A percentile compares a stretch with the other conserved stretches of the same genome.
These are phyloP conservation scores for Thuja plicata DNA, from an alignment of 83 land plant genomes.

Conservation along the genomic window DNA sequence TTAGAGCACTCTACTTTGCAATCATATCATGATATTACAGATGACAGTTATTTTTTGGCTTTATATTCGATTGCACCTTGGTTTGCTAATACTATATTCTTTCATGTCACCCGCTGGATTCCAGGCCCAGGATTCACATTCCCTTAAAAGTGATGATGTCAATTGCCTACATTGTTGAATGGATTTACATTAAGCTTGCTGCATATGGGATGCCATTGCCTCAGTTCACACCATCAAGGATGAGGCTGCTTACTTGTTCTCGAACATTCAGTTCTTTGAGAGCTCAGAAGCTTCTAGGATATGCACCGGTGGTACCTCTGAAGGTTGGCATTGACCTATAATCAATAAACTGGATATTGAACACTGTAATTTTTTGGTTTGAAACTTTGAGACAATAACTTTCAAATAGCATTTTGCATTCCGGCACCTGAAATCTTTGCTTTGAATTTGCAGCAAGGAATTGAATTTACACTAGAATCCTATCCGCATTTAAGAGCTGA, in stretches of 20 bases:
- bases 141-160: constrained; percentile 75
- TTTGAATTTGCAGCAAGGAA: constrained; percentile 66
- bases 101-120: neutral
- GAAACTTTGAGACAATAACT: neutral
- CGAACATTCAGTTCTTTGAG: constrained; percentile 77
- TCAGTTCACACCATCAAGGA: constrained; percentile 83
- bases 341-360: neutral
- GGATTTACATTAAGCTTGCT: constrained; percentile 55
- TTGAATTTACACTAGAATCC: constrained; percentile 68
- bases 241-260: constrained; percentile 66
- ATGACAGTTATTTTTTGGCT: neutral
- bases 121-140: constrained; percentile 76
- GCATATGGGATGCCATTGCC: constrained; percentile 79
- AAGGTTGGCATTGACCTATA: constrained; percentile 37
- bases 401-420: neutral
- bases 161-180: constrained; percentile 75
- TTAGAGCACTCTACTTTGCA: neutral
- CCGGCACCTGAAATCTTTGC: neutral
- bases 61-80: neutral
- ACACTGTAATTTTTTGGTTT: constrained; percentile 4
- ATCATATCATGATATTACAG: neutral
- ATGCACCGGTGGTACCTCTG: constrained; percentile 71
- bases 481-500: constrained; percentile 69
- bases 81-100: neutral
- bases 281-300: constrained; percentile 77